A percentile compares a stretch with the other conserved stretches of the same genome.
phyloP scores from a whole-genome alignment of 2,329 filamentous ascomycete species.

The Hypomyces perniciosus region DNA sequence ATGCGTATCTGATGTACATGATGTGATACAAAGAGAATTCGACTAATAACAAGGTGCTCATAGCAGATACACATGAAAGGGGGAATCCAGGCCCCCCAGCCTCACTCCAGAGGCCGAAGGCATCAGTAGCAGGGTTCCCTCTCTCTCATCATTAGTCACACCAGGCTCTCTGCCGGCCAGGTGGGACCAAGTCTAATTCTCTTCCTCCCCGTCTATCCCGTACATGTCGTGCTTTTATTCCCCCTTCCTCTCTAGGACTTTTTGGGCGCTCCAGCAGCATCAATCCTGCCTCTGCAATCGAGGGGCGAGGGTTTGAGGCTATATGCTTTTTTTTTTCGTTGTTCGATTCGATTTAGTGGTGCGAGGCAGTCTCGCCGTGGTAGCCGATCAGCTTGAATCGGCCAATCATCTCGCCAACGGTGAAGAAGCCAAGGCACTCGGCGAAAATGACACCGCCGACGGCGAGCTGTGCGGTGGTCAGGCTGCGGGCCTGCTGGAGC shows the following conservation, averaged over 20 bases:
- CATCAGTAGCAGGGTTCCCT: background rate
- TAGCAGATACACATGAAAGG: too few species aligned
- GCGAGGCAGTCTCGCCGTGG: slow-evolving; percentile 60
- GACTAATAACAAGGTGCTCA: too few species aligned
- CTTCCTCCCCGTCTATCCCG: background rate
- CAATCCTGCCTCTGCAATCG: background rate
- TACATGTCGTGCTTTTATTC: background rate
- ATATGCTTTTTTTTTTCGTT: slow-evolving; percentile 13
- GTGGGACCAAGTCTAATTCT: slow-evolving; percentile 1
- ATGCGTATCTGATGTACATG: too few species aligned
- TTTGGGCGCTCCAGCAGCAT: background rate
- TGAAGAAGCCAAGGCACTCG: slow-evolving; percentile 94
- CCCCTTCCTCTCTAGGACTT: too few species aligned
- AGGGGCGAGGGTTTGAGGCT: background rate
- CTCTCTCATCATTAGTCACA: background rate
- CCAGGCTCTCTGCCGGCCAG: background rate
- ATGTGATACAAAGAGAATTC: too few species aligned
- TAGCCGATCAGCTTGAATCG: slow-evolving; percentile 94
- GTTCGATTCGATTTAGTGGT: slow-evolving; percentile 44
- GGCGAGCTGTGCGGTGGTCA: slow-evolving; percentile 65
- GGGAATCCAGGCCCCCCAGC: too few species aligned
- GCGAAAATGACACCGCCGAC: slow-evolving; percentile 72
- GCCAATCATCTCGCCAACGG: slow-evolving; percentile 93
- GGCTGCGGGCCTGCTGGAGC: slow-evolving; percentile 56
- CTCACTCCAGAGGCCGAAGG: background rate